Percentiles rank a stretch among this genome's conserved stretches.
phyloP scores from a whole-genome alignment of 192 early-diverging fungal species.

The Chytriomyces hyalinus region DNA sequence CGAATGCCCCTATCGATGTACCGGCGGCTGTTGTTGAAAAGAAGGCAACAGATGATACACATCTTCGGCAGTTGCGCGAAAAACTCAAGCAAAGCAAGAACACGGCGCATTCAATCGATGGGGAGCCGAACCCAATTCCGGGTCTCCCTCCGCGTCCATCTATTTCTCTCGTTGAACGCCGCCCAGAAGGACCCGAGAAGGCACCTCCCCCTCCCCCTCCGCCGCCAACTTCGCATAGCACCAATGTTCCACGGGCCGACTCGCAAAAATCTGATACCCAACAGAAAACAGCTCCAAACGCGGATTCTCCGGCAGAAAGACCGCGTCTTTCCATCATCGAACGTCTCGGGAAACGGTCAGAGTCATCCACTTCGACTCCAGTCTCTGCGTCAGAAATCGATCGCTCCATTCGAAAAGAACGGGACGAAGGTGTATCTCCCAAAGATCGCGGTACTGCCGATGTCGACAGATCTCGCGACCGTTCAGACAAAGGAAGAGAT shows the following conservation, averaged over 20 bases:
- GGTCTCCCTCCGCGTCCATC: not conserved
- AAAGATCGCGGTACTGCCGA: not conserved
- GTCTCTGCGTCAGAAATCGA: no score
- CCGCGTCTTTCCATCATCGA: not conserved
- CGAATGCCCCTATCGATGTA: not conserved
- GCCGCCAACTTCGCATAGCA: not conserved
- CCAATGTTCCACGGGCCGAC: not conserved
- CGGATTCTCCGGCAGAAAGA: no score
- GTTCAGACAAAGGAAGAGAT: conserved; percentile 2
- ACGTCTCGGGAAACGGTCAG: not conserved
- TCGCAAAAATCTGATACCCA: not conserved
- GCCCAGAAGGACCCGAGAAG: not conserved
- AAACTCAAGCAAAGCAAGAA: not conserved
- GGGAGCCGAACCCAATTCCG: not conserved
- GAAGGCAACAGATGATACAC: no score
- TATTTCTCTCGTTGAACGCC: not conserved
- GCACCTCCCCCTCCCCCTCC: not conserved
- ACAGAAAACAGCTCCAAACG: no score
- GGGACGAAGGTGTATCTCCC: not conserved
- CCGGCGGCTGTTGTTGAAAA: not conserved
- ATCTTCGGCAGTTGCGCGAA: not conserved
- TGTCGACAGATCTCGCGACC: not conserved
- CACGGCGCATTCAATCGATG: not conserved
- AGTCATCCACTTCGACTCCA: no score
- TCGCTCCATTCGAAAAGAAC: no score